Evolutionary conservation across 2,329 filamentous ascomycete genomes (phyloP).

Genomic region (Aspergillus ruber): DNA sequence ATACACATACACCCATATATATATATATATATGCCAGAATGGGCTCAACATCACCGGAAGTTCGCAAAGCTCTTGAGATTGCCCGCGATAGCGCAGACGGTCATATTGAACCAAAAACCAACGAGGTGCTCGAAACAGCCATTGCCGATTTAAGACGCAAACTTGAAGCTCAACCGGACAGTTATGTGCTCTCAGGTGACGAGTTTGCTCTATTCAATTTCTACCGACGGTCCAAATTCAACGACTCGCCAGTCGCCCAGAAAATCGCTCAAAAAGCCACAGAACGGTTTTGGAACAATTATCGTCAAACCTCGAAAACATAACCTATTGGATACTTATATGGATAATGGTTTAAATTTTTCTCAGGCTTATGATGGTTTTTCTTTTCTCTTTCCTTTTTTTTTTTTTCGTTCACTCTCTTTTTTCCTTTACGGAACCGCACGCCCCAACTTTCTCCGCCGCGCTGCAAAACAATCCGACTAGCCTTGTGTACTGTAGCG

Average conservation of each 20-base stretch:
- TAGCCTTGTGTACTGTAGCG: not conserved
- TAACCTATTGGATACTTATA: constrained; percentile 5
- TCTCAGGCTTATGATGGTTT: not conserved
- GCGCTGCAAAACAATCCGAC: not conserved
- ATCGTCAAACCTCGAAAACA: constrained; percentile 20
- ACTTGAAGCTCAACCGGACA: constrained; percentile 55
- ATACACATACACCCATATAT: no score
- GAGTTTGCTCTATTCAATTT: constrained; percentile 80
- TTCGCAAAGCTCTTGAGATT: constrained; percentile 65
- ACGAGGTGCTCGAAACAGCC: constrained; percentile 59
- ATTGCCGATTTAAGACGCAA: constrained; percentile 61
- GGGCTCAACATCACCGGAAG: constrained; percentile 14
- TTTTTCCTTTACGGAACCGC: not conserved
- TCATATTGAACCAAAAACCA: constrained; percentile 56
- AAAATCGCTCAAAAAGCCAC: constrained; percentile 46
- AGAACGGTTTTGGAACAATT: constrained; percentile 51
- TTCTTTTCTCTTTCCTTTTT: not conserved
- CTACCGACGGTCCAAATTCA: constrained; percentile 65
- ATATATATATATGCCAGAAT: not conserved
- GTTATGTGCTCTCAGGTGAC: constrained; percentile 67
- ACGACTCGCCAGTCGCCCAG: constrained; percentile 31
- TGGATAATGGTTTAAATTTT: no score
- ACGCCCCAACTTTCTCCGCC: not conserved
- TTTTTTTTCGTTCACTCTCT: not conserved
- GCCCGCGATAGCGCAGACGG: constrained; percentile 68